These are phyloP conservation scores for Coemansia sp. DNA, from an alignment of 192 early-diverging fungal species.

Conservation along the genomic window DNA sequence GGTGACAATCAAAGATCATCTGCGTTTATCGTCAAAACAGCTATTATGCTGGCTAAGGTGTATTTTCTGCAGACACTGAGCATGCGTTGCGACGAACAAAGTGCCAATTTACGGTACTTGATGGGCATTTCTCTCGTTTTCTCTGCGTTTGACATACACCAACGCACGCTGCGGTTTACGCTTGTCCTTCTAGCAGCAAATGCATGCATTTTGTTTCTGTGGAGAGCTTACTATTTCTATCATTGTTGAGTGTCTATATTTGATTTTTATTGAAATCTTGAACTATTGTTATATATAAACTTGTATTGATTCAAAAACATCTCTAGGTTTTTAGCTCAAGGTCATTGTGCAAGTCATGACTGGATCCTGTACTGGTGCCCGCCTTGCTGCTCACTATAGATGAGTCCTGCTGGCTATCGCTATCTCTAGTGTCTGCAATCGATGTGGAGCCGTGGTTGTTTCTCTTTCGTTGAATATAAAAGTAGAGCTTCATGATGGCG, in stretches of 20 bases:
- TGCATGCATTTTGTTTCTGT: neutral
- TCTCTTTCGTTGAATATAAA: slow-evolving; percentile 30
- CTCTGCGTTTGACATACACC: slow-evolving; percentile 42
- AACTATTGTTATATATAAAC: too few relatives aligned
- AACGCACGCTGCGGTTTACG: slow-evolving; percentile 23
- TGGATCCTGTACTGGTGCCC: neutral
- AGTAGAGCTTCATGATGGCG: slow-evolving; percentile 47
- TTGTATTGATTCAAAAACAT: too few relatives aligned
- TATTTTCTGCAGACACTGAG: slow-evolving; percentile 30
- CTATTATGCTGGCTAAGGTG: slow-evolving; percentile 33
- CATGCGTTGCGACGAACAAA: slow-evolving; percentile 5
- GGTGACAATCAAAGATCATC: neutral
- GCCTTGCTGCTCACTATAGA: neutral
- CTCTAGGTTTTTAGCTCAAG: neutral
- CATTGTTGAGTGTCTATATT: neutral
- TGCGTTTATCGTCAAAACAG: slow-evolving; percentile 38
- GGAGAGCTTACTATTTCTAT: neutral
- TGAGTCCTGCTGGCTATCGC: neutral
- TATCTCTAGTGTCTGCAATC: neutral
- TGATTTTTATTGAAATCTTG: neutral
- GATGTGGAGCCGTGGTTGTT: neutral
- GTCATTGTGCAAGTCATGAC: neutral
- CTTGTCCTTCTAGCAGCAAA: slow-evolving; percentile 28
- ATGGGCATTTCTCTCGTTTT: slow-evolving; percentile 32
- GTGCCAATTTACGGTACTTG: slow-evolving; percentile 12